These are phyloP conservation scores for Aaosphaeria arxii DNA, from an alignment of 2,329 filamentous ascomycete genomes.

Conservation along the genomic window DNA sequence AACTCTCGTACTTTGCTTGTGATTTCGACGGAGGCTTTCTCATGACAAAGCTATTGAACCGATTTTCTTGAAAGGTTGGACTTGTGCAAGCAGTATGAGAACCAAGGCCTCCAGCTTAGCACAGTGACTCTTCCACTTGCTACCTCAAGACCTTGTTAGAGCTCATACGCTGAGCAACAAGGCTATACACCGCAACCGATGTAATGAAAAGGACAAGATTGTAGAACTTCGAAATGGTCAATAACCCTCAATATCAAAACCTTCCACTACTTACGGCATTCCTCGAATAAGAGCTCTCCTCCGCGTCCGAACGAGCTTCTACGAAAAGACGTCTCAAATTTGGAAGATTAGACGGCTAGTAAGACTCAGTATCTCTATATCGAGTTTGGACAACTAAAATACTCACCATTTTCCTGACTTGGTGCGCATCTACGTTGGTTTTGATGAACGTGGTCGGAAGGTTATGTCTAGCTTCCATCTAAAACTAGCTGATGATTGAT, in stretches of 20 bases:
- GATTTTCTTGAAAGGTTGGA: too few species aligned
- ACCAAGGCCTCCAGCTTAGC: too few species aligned
- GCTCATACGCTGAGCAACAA: conserved; percentile 83
- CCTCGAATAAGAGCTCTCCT: conserved; percentile 91
- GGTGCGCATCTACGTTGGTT: not conserved
- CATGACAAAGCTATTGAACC: too few species aligned
- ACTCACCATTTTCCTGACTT: not conserved
- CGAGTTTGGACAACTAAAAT: not conserved
- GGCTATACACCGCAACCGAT: conserved; percentile 88
- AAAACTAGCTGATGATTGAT: too few species aligned
- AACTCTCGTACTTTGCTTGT: too few species aligned
- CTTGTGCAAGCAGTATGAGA: too few species aligned
- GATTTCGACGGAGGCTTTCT: too few species aligned
- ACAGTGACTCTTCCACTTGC: too few species aligned
- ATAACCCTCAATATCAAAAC: not conserved
- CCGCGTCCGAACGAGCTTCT: conserved; percentile 85
- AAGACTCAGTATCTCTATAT: not conserved
- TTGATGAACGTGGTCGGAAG: too few species aligned
- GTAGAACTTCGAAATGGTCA: conserved; percentile 68
- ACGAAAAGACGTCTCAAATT: conserved; percentile 96
- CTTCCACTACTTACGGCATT: conserved; percentile 63
- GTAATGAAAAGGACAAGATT: conserved; percentile 96
- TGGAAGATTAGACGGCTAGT: conserved; percentile 70
- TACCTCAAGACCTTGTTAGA: not conserved
- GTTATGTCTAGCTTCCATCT: too few species aligned